A percentile compares a stretch with the other conserved stretches of the same genome.
phyloP scores from a whole-genome alignment of 2,329 filamentous ascomycete genomes.

The Colletotrichum siamense region DNA sequence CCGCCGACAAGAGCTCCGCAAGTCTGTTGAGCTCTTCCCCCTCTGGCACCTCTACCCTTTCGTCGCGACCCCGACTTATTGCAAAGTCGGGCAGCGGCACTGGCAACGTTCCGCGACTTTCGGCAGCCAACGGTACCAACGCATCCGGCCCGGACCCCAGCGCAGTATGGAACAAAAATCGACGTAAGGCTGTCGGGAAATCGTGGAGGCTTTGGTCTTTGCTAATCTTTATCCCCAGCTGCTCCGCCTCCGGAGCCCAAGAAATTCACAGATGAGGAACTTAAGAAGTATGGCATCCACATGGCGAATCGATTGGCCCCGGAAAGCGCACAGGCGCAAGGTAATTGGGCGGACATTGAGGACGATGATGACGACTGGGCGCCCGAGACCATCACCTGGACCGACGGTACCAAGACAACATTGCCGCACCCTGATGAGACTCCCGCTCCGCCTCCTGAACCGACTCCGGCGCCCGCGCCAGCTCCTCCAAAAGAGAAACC shows the following conservation, averaged over 20 bases:
- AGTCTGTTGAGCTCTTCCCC: constrained; percentile 50
- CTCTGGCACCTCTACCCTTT: constrained; percentile 50
- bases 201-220: not conserved
- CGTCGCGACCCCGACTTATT: constrained; percentile 73
- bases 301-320: constrained; percentile 79
- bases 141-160: constrained; percentile 71
- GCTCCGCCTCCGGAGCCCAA: constrained; percentile 73
- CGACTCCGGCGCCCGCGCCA: constrained; percentile 30
- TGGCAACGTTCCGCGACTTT: constrained; percentile 52
- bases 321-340: constrained; percentile 75
- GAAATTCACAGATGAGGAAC: constrained; percentile 85
- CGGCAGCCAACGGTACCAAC: constrained; percentile 61
- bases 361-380: constrained; percentile 90
- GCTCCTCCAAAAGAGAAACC: constrained; percentile 31
- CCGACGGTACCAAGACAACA: constrained; percentile 84
- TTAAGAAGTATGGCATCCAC: constrained; percentile 87
- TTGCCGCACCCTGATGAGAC: constrained; percentile 67
- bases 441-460: constrained; percentile 29
- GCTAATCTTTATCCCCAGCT: constrained; percentile 47
- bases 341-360: constrained; percentile 90
- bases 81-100: constrained; percentile 73
- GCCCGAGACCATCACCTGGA: constrained; percentile 85
- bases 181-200: constrained; percentile 60
- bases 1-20: constrained; percentile 54
- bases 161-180: constrained; percentile 89